Base-by-base conservation (phyloP, 2,329 filamentous ascomycete species). In the Knoxdaviesia proteae region DNA sequence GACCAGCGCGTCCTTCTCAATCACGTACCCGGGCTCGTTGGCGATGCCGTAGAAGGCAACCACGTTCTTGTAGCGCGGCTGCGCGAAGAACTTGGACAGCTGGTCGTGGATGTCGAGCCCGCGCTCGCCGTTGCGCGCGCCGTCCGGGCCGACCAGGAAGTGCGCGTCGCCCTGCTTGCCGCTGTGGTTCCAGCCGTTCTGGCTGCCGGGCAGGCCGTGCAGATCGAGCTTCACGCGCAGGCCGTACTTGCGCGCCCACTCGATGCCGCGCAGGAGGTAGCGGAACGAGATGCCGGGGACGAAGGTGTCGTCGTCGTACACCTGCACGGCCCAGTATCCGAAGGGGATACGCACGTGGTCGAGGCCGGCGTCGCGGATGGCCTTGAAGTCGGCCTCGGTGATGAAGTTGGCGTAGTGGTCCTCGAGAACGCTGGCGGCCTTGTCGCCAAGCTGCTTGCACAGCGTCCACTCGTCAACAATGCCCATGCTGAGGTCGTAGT, bases 1-100 rank as follows among this genome's bases (percentile, higher is more conserved):
- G 2, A 77, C 56, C 0, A 80, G 73, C 5, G 59, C 59, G 29
- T 61, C 51, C 6, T 66, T 61, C 38, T 73, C 61, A 35, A 80
- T 59, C 50, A 64, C 55, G 64, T 77, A 74, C 48, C 72, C 66
- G 0, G 77, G 77, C 51, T 81, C 77, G 53, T 81, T 81, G 51
- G 69, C 72, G 6, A 80, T 64, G 10, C 77, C 75, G 54, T 80
- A 80, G 54, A 80, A 70, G 7, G 71, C 71, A 32, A 82, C 67
- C 36, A 78, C 67, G 39, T 70, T 68, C 40, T 54, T 53, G 45
- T 58, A 56, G 7, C 57, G 59, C 32, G 55, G 52, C 44, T 55
- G 53, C 9, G 50, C 49, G 29, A 53, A 52, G 45, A 54, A 53
- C 39, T 51, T 44, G 39, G 42, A 44, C 11, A 46, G 42, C 61